Evolutionary conservation across 2,329 filamentous ascomycete genomes (phyloP).

Genomic region (Aspergillus jensenii): DNA sequence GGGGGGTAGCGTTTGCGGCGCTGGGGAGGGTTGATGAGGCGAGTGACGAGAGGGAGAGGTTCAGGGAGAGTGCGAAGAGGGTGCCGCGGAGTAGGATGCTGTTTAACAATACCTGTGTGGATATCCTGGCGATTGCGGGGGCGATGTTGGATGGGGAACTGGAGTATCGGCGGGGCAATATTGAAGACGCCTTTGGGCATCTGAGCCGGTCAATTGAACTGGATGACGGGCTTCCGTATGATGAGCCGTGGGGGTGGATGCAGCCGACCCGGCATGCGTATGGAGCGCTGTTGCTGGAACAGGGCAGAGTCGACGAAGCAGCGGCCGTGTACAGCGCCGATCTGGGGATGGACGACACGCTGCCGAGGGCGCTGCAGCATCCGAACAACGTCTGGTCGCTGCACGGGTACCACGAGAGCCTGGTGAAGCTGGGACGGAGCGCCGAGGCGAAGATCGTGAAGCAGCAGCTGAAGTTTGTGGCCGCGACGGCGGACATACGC

Average conservation of each 20-base stretch:
- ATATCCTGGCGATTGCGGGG: slow-evolving; percentile 62
- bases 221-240: slow-evolving; percentile 66
- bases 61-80: slow-evolving; percentile 50
- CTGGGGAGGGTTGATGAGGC: slow-evolving; percentile 57
- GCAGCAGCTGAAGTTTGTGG: slow-evolving; percentile 52
- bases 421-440: slow-evolving; percentile 53
- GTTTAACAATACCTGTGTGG: slow-evolving; percentile 66
- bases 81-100: slow-evolving; percentile 63
- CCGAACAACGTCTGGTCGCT: slow-evolving; percentile 74
- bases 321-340: slow-evolving; percentile 60
- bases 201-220: slow-evolving; percentile 58
- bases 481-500: slow-evolving; percentile 60
- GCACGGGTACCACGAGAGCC: slow-evolving; percentile 71
- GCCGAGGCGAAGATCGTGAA: slow-evolving; percentile 51
- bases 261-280: slow-evolving; percentile 70
- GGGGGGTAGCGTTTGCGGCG: slow-evolving; percentile 66
- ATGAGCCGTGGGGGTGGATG: slow-evolving; percentile 81
- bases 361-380: slow-evolving; percentile 66
- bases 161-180: slow-evolving; percentile 64
- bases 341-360: slow-evolving; percentile 57
- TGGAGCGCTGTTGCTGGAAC: slow-evolving; percentile 68
- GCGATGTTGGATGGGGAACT: slow-evolving; percentile 73
- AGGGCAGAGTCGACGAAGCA: slow-evolving; percentile 59
- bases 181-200: slow-evolving; percentile 58
- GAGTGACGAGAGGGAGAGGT: slow-evolving; percentile 50